phyloP scores from a whole-genome alignment of 2,329 filamentous ascomycete species.

The Pestalotiopsis sp. region DNA sequence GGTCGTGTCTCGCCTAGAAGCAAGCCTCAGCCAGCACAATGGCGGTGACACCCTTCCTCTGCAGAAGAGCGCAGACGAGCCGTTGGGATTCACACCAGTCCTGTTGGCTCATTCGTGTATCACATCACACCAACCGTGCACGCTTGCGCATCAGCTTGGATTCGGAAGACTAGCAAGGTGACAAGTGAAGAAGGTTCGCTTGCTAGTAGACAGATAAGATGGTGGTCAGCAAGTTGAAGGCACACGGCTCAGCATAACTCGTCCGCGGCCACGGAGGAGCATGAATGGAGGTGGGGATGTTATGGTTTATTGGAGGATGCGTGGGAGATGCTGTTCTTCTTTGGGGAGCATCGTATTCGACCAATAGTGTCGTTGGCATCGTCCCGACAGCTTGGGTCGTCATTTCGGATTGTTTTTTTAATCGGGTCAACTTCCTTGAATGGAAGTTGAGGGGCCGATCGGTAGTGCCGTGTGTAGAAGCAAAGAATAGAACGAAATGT shows the following conservation, averaged over 20 bases:
- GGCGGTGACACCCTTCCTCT: not conserved
- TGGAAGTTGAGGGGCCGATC: not conserved
- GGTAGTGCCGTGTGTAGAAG: slow-evolving; percentile 3
- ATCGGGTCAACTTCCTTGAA: slow-evolving; percentile 5
- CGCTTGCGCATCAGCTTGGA: not conserved
- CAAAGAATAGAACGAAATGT: not conserved
- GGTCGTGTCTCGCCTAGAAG: not conserved
- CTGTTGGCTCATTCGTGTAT: not conserved
- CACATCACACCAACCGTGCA: not conserved
- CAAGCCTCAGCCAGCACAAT: not conserved
- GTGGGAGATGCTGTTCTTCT: not conserved
- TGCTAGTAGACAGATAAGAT: not conserved
- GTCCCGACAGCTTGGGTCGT: slow-evolving; percentile 2
- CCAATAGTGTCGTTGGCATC: not conserved
- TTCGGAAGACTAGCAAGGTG: not conserved
- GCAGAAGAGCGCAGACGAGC: not conserved
- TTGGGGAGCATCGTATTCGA: not conserved
- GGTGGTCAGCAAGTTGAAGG: not conserved
- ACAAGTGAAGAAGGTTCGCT: not conserved
- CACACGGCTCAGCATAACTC: not conserved
- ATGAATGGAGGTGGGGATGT: not conserved
- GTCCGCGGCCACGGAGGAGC: not conserved
- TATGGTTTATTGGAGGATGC: not conserved
- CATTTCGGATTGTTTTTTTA: slow-evolving; percentile 1
- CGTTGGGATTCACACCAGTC: not conserved